A percentile compares a stretch with the other conserved stretches of the same genome.
Conservation (phyloP, 257 asterid genomes). For the Solanum etuberosum region DNA sequence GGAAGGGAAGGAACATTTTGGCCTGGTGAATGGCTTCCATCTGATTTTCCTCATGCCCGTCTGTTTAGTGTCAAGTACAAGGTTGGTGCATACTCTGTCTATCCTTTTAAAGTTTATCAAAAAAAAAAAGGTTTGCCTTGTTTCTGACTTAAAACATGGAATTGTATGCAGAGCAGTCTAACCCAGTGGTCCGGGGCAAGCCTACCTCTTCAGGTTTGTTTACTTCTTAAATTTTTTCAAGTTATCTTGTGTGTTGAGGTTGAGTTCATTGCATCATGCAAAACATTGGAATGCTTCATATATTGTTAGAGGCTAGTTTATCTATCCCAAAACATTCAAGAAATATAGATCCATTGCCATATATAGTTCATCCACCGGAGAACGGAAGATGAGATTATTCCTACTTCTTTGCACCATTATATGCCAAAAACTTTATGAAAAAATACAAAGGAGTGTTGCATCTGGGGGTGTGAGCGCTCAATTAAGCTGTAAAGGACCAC, state of each 20-base stretch:
- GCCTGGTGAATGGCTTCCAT: slow-evolving; percentile 99
- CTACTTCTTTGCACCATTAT: background rate
- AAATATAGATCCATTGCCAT: background rate
- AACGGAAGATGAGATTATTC: background rate
- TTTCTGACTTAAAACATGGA: background rate
- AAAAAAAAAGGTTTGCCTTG: background rate
- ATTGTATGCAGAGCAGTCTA: slow-evolving; percentile 76
- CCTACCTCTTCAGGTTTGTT: slow-evolving; percentile 90
- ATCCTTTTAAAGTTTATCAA: background rate
- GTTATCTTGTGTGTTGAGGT: background rate
- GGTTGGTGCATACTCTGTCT: slow-evolving; percentile 28
- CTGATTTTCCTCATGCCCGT: slow-evolving; percentile 93
- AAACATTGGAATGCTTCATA: background rate
- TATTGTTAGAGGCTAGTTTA: background rate
- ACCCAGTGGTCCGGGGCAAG: slow-evolving; percentile 99
- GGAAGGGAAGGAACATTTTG: slow-evolving; percentile 96
- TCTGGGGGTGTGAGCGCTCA: background rate
- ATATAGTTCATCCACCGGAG: background rate
- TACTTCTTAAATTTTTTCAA: background rate
- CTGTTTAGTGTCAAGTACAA: slow-evolving; percentile 85
- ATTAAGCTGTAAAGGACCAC: background rate
- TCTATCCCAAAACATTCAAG: background rate
- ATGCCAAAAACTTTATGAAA: background rate
- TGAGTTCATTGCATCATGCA: background rate
- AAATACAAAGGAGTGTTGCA: background rate